Base-by-base conservation (phyloP, 345 rosid species). In the Linum tenue region DNA sequence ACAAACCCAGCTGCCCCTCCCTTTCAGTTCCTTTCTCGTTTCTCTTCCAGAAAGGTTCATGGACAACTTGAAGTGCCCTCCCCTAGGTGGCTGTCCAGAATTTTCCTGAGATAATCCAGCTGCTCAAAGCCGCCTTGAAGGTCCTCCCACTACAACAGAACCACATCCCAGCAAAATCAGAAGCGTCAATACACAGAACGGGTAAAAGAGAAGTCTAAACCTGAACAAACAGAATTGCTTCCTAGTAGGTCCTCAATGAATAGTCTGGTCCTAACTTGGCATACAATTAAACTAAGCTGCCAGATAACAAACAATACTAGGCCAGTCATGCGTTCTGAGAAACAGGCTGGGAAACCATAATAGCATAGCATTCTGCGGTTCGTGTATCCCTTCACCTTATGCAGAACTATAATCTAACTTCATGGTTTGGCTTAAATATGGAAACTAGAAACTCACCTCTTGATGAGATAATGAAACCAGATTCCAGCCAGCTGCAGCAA, bases 401-500 rank as follows among this genome's bases (percentile, higher is more conserved):
- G 31, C 31, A 22, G 59, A 14, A 5, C 35, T 10, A 56, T 1
- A 56, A 3, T 12, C 11, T 16, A 56, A 31, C 36, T 7, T 15
- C 7, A 1, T 7, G 31, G 2, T 56, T 5, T 42, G 9, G 53
- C 12, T 2, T 48, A 7, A 15, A 57, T 22, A 40, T 63, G 44
- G 63, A 4, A 68, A 40, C 11, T 55, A 40, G 65, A 39, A 73
- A 76, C 83, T 56, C 37, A 85, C 97, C 90, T 88, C 87, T 85
- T 83, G 99, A 81, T 65, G 74, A 59, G 92, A 82, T 75, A 90
- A 71, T 15, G 96, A 84, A 59, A 90, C 85, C 55, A 90, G 72
- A 5, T 88, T 82, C 97, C 99, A 94, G 67, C 97, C 97, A 61
- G 89, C 87, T 73, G 96, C 86, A 51, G 89, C 60, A 68, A 94